A percentile compares a stretch with the other conserved stretches of the same genome.
Conservation (phyloP, 495 filamentous ascomycete genomes). For the Podospora pseudoanserina region DNA sequence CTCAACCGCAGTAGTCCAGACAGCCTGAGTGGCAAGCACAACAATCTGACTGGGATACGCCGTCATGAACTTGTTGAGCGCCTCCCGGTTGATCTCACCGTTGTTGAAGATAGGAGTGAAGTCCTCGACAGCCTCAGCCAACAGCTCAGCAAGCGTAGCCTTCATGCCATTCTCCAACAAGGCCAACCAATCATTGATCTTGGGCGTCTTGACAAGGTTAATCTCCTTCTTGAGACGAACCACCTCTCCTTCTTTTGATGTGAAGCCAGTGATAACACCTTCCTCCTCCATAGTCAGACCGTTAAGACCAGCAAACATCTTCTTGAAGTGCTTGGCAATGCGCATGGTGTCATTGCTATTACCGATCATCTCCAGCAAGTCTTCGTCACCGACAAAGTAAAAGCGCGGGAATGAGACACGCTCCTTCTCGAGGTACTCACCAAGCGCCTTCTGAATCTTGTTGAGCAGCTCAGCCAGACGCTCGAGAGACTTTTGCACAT, state of each 20-base stretch:
- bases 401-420: conserved; percentile 95
- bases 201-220: conserved; percentile 84
- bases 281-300: conserved; percentile 91
- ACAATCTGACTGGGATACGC: conserved; percentile 91
- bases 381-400: conserved; percentile 99
- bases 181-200: conserved; percentile 97
- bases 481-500: conserved; percentile 92
- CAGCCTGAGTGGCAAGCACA: conserved; percentile 89
- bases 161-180: conserved; percentile 93
- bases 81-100: conserved; percentile 58
- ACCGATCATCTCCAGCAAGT: conserved; percentile 98
- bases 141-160: conserved; percentile 80
- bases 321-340: conserved; percentile 96
- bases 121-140: conserved; percentile 78
- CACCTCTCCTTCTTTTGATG: conserved; percentile 91
- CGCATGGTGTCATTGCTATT: conserved; percentile 96
- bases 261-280: conserved; percentile 81
- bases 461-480: conserved; percentile 90
- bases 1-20: conserved; percentile 86
- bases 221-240: conserved; percentile 84
- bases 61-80: conserved; percentile 71
- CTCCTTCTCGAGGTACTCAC: conserved; percentile 97
- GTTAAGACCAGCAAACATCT: conserved; percentile 97
- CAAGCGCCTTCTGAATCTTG: conserved; percentile 98
- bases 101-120: conserved; percentile 68